Evolutionary conservation across 2,329 filamentous ascomycete species (phyloP).

Genomic region (Geosmithia morbida): DNA sequence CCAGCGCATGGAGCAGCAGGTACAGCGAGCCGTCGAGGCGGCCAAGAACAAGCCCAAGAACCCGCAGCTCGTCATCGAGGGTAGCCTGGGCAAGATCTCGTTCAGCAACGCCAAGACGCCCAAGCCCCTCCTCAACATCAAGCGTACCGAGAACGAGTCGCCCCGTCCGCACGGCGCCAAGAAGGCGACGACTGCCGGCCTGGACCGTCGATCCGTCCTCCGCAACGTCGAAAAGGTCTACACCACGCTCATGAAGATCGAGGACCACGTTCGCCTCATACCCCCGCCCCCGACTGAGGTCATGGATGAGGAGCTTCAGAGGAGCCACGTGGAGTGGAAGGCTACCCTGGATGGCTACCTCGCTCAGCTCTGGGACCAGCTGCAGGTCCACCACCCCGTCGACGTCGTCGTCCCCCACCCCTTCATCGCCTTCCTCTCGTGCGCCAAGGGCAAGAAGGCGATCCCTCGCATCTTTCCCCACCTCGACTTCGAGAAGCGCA

Average conservation of each 20-base stretch:
- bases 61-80: conserved; percentile 90
- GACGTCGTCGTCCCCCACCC: conserved; percentile 66
- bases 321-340: conserved; percentile 64
- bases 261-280: conserved; percentile 78
- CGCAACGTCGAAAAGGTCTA: conserved; percentile 85
- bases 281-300: conserved; percentile 45
- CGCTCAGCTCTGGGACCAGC: conserved; percentile 64
- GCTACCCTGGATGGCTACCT: conserved; percentile 51
- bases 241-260: conserved; percentile 76
- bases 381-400: conserved; percentile 91
- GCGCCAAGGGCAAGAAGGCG: conserved; percentile 90
- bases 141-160: conserved; percentile 59
- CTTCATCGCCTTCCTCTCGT: conserved; percentile 91
- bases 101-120: conserved; percentile 99
- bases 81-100: conserved; percentile 92
- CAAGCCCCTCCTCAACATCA: conserved; percentile 88
- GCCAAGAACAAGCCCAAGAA: conserved; percentile 97
- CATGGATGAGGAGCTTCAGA: conserved; percentile 50
- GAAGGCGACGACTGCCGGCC: conserved; percentile 26
- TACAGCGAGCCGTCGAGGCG: conserved; percentile 90
- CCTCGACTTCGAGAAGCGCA: conserved; percentile 81
- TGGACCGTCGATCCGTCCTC: conserved; percentile 71
- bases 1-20: conserved; percentile 98
- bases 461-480: conserved; percentile 92
- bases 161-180: conserved; percentile 36